Conservation (phyloP, 2,329 filamentous ascomycete genomes). For the Colletotrichum aenigma region DNA sequence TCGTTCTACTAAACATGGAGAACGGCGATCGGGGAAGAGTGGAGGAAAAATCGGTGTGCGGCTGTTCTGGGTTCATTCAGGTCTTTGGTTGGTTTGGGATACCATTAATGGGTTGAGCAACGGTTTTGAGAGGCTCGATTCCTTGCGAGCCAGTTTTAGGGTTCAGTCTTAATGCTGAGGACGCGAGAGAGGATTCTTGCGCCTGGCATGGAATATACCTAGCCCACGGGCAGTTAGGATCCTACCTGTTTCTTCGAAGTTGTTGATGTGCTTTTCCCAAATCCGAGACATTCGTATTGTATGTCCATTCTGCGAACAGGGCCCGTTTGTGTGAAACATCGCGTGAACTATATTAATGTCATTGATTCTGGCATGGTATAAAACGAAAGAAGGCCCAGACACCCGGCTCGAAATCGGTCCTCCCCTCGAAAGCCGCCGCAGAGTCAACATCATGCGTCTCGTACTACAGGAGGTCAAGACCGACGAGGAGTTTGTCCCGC, state of each 20-base stretch:
- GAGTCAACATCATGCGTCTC: background rate
- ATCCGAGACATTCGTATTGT: background rate
- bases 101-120: constrained; percentile 19
- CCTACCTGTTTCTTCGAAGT: background rate
- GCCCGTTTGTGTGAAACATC: background rate
- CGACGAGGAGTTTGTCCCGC: background rate
- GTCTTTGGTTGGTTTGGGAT: constrained; percentile 20
- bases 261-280: background rate
- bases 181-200: background rate
- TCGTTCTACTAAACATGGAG: constrained; percentile 82
- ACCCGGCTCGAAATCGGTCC: background rate
- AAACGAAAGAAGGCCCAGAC: background rate
- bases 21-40: background rate
- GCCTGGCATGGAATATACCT: constrained; percentile 9
- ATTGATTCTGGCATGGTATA: background rate
- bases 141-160: constrained; percentile 6
- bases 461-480: background rate
- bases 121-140: constrained; percentile 1
- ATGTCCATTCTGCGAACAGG: background rate
- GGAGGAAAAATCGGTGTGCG: background rate
- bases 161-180: background rate
- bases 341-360: background rate
- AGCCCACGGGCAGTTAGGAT: constrained; percentile 7
- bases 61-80: constrained; percentile 3
- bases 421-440: background rate